phyloP scores from a whole-genome alignment of 176 grass and related monocot species.

The Carex myosuroides region DNA sequence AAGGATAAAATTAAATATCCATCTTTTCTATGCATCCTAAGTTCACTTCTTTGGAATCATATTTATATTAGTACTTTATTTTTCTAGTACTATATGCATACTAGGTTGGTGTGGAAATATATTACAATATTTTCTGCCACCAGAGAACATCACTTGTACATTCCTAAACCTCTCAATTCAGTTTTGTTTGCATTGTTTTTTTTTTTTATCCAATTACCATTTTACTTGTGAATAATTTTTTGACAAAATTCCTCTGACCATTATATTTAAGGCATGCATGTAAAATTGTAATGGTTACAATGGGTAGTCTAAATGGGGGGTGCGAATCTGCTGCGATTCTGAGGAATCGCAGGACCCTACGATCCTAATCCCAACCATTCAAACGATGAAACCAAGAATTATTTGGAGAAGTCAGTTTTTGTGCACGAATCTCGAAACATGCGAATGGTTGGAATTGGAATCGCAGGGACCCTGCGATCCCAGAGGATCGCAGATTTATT shows the following conservation, averaged over 20 bases:
- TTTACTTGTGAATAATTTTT: neutral
- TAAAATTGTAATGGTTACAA: neutral
- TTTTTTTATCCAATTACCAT: neutral
- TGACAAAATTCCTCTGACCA: neutral
- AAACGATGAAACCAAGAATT: too few relatives aligned
- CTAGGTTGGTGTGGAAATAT: neutral
- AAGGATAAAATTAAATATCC: neutral
- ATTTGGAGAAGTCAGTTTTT: too few relatives aligned
- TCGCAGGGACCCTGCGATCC: too few relatives aligned
- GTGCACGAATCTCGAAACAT: too few relatives aligned
- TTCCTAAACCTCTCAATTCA: neutral
- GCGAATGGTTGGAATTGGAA: too few relatives aligned
- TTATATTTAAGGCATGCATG: neutral
- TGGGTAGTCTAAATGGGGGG: neutral
- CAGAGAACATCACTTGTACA: neutral
- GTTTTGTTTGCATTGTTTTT: neutral
- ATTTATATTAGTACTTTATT: neutral
- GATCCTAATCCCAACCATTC: too few relatives aligned
- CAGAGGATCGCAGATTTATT: too few relatives aligned
- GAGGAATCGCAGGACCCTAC: too few relatives aligned
- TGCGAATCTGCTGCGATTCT: too few relatives aligned
- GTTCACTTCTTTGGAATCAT: neutral
- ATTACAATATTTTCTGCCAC: neutral
- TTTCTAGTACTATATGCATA: neutral
- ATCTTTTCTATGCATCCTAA: neutral